Base-by-base conservation (phyloP, 148 eudicot genomes). In the Nepenthes mirabilis region DNA sequence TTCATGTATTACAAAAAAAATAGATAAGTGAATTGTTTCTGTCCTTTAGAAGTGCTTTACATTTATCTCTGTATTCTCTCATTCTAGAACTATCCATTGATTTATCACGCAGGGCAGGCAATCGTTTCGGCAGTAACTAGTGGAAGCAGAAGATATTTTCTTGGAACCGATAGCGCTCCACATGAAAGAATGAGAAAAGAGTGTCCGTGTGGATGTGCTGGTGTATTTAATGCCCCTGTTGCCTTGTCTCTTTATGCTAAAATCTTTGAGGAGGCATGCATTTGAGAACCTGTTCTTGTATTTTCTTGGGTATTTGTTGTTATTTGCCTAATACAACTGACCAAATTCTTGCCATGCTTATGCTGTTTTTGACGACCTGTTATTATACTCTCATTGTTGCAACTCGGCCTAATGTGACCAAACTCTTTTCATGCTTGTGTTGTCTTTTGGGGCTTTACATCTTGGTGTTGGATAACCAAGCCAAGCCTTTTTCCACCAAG, bases 141-240 rank as follows among this genome's bases (percentile, higher is more conserved):
- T 62, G 97, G 97, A 54, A 88, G 83, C 71, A 88, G 64, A 68
- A 78, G 77, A 68, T 91, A 85, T 74, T 91, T 91, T 72, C 84
- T 85, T 48, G 97, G 97, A 63, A 91, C 97, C 33, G 97, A 91
- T 68, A 88, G 96, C 64, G 97, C 97, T 66, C 97, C 97, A 47
- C 97, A 91, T 61, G 97, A 91, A 53, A 83, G 80, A 61, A 71
- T 59, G 35, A 70, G 63, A 32, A 91, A 91, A 74, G 97, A 91
- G 75, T 71, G 79, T 58, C 45, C 83, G 9, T 91, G 94, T 55
- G 97, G 97, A 58, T 91, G 97, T 82, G 97, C 97, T 60, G 97
- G 97, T 43, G 76, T 91, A 63, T 91, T 76, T 60, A 91, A 83
- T 65, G 77, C 97, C 54, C 87, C 95, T 37, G 93, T 91, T 50